phyloP scores from a whole-genome alignment of 2,329 filamentous ascomycete species.

The Exophiala mesophila region DNA sequence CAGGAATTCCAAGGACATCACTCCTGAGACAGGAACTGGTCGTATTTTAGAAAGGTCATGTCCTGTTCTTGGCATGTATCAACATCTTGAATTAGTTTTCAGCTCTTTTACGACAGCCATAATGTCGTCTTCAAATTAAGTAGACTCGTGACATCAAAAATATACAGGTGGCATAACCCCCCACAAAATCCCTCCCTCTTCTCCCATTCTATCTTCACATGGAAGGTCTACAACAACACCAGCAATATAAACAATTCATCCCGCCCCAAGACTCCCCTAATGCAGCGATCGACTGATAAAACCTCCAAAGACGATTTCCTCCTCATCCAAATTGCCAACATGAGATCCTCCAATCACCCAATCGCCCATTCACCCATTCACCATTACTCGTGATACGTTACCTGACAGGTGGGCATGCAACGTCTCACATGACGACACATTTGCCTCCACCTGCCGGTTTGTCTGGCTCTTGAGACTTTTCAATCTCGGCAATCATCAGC shows the following conservation, averaged over 20 bases:
- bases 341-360: too few species aligned
- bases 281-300: background rate
- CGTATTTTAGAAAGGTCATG: too few species aligned
- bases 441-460: slow-evolving; percentile 76
- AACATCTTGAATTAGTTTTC: too few species aligned
- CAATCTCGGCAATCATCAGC: slow-evolving; percentile 87
- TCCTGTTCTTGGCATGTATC: too few species aligned
- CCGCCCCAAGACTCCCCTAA: background rate
- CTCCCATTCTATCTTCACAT: background rate
- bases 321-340: too few species aligned
- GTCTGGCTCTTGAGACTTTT: slow-evolving; percentile 85
- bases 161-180: background rate
- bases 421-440: slow-evolving; percentile 73
- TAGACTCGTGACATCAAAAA: background rate
- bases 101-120: too few species aligned
- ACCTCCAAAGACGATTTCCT: background rate
- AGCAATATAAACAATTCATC: background rate
- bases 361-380: too few species aligned
- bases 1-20: too few species aligned
- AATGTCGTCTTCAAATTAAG: background rate
- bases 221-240: background rate
- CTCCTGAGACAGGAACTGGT: too few species aligned
- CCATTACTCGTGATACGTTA: too few species aligned
- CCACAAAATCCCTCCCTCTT: background rate
- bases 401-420: too few species aligned